Base-by-base conservation (phyloP, 2,329 filamentous ascomycete species). In the Chaetomium globosum region DNA sequence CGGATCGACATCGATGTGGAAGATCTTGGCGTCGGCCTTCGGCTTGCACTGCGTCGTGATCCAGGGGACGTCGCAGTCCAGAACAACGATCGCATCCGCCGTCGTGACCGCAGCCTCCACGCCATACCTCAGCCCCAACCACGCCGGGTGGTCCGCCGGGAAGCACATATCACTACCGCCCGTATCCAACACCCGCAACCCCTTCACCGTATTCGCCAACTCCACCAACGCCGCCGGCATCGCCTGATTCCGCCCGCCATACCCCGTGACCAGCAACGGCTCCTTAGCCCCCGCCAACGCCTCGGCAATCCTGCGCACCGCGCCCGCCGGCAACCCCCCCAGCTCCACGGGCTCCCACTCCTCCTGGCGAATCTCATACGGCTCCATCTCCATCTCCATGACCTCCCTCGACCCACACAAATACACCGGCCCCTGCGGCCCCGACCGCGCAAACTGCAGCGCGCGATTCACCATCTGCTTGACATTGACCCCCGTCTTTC, bases 21-120 rank as follows among this genome's bases (percentile, higher is more conserved):
- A 88, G 63, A 89, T 78, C 67, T 80, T 81, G 23, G 83, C 83
- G 19, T 82, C 80, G 2, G 78, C 75, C 1, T 75, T 75, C 0
- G 87, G 87, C 68, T 80, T 81, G 75, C 85, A 87, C 19, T 87
- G 86, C 0, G 92, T 95, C n/a, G 89, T 88, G 63, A 97, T 93
- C 92, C 93, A 97, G 0, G 93, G 93, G 0, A 97, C 92, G 73
- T 97, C 93, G 69, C 92, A 96, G 76, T 97, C 90, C 28, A 96
- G 74, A 2, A 97, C 89, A 0, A 97, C 70, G 65, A 97, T 96
- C 12, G 92, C 85, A 75, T 97, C 94, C 0, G 93, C 92, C 0
- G 86, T 86, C 65, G 82, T 84, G 74, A 97, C 91, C 51, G 83
- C 81, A 1, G 91, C 86, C 59, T 96, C 90, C 2, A 85, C 82